These are phyloP conservation scores for Solanum sejunctum DNA, from an alignment of 257 asterid genomes.

Conservation along the genomic window DNA sequence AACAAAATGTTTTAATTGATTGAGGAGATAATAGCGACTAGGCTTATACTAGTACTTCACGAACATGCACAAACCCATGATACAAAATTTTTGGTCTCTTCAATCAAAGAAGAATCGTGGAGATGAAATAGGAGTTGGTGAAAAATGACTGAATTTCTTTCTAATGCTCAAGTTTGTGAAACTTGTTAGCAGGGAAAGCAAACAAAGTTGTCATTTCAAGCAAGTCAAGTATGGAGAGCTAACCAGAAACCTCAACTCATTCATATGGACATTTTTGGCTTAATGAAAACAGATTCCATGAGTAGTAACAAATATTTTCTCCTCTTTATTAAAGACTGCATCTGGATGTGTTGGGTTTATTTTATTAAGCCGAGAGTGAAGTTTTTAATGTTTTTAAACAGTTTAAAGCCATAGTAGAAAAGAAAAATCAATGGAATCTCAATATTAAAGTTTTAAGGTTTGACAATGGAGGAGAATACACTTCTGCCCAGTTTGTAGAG, in stretches of 20 bases:
- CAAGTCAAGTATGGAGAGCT: neutral
- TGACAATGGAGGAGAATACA: neutral
- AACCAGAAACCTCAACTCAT: neutral
- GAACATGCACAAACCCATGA: neutral
- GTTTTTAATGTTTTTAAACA: neutral
- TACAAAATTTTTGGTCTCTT: neutral
- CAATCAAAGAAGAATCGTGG: neutral
- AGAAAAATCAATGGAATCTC: neutral
- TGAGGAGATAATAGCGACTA: neutral
- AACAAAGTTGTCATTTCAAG: neutral
- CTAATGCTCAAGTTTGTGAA: neutral
- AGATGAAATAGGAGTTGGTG: neutral
- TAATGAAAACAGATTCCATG: neutral
- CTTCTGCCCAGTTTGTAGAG: neutral
- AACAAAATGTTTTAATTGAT: neutral
- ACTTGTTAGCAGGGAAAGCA: neutral
- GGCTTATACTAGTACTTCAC: neutral
- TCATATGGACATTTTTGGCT: neutral
- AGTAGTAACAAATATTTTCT: neutral
- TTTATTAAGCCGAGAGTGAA: neutral
- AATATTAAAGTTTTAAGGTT: neutral
- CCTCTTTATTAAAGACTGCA: neutral
- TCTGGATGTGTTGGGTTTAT: neutral
- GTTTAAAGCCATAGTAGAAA: neutral
- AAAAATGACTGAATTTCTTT: neutral